Evolutionary conservation across 73 alveolate species (phyloP).

Genomic region (Blepharisma japonicum): DNA sequence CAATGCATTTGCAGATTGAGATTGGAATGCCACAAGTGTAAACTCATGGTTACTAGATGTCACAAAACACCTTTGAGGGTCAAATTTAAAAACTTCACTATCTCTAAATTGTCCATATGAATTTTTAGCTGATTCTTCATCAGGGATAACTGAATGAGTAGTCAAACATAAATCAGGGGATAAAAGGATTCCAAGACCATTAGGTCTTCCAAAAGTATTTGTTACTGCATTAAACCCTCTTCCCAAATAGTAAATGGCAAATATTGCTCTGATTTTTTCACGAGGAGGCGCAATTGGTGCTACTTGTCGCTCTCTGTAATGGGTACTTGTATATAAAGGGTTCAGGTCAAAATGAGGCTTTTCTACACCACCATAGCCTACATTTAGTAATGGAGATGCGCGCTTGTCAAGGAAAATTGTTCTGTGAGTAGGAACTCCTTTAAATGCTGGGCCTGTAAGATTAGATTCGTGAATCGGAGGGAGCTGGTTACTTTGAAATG

Average conservation of each 20-base stretch:
- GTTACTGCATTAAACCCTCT: background rate
- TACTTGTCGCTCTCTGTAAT: background rate
- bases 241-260: slow-evolving; percentile 13
- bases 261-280: background rate
- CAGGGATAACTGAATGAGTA: background rate
- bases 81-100: slow-evolving; percentile 1
- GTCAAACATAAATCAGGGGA: background rate
- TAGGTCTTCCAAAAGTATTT: background rate
- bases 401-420: background rate
- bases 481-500: background rate
- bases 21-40: background rate
- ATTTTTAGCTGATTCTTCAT: background rate
- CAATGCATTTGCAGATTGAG: background rate
- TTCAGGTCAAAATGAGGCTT: slow-evolving; percentile 21
- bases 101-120: background rate
- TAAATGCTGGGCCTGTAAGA: background rate
- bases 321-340: background rate
- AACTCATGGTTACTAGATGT: background rate
- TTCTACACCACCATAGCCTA: slow-evolving; percentile 24
- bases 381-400: too few species aligned
- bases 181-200: slow-evolving; percentile 10
- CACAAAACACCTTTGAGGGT: slow-evolving; percentile 17
- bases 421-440: background rate
- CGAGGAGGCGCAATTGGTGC: slow-evolving; percentile 17
- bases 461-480: background rate